A percentile compares a stretch with the other conserved stretches of the same genome.
Conservation (phyloP, 257 asterid species). For the Ehretia macrophylla region DNA sequence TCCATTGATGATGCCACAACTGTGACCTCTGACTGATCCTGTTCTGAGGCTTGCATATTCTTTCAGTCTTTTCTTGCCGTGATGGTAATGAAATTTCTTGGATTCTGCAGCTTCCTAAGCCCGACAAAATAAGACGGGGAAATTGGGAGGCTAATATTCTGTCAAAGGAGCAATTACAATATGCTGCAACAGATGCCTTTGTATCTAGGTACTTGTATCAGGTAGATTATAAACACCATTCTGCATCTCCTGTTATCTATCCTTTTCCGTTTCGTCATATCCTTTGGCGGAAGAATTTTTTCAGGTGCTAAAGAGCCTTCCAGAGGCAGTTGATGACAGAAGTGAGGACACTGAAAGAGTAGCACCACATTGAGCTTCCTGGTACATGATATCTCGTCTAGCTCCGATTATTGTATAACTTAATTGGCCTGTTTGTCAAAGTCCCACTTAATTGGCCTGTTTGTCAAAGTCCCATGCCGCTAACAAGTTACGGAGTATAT, state of each 20-base stretch:
- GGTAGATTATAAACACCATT: constrained; percentile 34
- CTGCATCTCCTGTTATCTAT: background rate
- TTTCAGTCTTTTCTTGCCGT: too few species aligned
- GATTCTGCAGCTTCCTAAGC: constrained; percentile 78
- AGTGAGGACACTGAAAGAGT: constrained; percentile 14
- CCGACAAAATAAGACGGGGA: constrained; percentile 62
- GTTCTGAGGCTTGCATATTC: too few species aligned
- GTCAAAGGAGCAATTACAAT: constrained; percentile 57
- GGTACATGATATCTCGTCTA: background rate
- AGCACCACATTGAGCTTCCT: constrained; percentile 13
- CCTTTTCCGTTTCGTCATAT: background rate
- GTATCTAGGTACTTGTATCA: constrained; percentile 78
- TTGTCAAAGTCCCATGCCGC: too few species aligned
- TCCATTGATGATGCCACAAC: too few species aligned
- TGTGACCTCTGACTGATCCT: too few species aligned
- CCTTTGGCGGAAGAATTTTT: constrained; percentile 8
- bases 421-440: too few species aligned
- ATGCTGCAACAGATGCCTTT: constrained; percentile 94
- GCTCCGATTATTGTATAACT: background rate
- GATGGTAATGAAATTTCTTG: constrained; percentile 14
- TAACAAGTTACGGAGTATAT: too few species aligned
- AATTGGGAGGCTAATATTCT: constrained; percentile 81
- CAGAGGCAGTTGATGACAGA: constrained; percentile 34
- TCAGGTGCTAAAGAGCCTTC: constrained; percentile 58
- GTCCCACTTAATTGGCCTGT: too few species aligned